Evolutionary conservation across 164 flowering plant species (phyloP).

Genomic region (Cinnamomum micranthum): DNA sequence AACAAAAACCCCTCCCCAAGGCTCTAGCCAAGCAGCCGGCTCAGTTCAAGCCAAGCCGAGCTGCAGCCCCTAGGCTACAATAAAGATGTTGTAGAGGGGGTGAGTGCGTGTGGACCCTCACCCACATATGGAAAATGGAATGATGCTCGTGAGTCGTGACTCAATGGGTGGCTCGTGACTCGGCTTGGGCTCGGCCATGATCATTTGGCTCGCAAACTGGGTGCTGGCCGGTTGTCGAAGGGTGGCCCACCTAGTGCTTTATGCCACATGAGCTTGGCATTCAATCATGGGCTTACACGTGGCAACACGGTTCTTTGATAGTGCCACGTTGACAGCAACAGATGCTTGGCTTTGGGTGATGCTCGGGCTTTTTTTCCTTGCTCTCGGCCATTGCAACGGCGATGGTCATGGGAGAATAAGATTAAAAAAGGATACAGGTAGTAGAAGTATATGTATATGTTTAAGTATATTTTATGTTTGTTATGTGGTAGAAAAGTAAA

Average conservation of each 20-base stretch:
- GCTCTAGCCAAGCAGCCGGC: not conserved
- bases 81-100: no score
- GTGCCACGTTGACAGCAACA: not conserved
- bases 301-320: no score
- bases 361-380: not conserved
- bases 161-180: constrained; percentile 48
- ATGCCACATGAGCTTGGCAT: no score
- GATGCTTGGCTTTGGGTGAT: not conserved
- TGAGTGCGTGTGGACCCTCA: not conserved
- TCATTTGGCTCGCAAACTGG: constrained; percentile 32
- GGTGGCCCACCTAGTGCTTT: no score
- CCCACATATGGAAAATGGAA: constrained; percentile 4
- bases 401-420: not conserved
- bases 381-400: constrained; percentile 8
- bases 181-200: constrained; percentile 53
- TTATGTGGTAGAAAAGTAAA: constrained; percentile 15
- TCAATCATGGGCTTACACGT: no score
- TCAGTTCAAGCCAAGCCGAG: not conserved
- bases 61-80: no score
- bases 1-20: not conserved
- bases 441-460: no score
- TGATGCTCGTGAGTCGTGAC: constrained; percentile 18
- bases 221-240: constrained; percentile 8
- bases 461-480: not conserved
- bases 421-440: no score